A percentile compares a stretch with the other conserved stretches of the same genome.
These are phyloP conservation scores for Rhinocladiella mackenziei DNA, from an alignment of 2,329 filamentous ascomycete genomes.

Conservation along the genomic window DNA sequence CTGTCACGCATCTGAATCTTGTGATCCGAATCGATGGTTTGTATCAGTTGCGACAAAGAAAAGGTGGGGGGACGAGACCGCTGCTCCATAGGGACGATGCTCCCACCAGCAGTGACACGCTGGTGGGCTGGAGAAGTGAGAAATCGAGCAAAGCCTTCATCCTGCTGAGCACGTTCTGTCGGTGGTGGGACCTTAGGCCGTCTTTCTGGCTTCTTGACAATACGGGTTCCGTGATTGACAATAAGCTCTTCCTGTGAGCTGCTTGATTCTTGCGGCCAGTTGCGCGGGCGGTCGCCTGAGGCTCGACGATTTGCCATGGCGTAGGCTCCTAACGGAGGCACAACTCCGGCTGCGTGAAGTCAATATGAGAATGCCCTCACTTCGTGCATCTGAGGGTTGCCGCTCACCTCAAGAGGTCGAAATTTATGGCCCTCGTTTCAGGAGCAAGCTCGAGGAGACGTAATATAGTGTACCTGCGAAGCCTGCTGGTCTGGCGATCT, in stretches of 20 bases:
- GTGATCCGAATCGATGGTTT: constrained; percentile 14
- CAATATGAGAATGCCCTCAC: constrained; percentile 4
- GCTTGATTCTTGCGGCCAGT: constrained; percentile 23
- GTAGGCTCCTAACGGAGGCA: constrained; percentile 28
- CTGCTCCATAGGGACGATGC: constrained; percentile 46
- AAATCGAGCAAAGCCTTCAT: constrained; percentile 45
- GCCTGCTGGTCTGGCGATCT: constrained; percentile 18
- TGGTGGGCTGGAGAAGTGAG: constrained; percentile 48
- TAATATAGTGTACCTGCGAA: constrained; percentile 23
- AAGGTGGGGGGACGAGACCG: constrained; percentile 37
- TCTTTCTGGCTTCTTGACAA: constrained; percentile 21
- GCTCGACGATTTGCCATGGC: constrained; percentile 24
- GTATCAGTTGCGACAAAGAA: constrained; percentile 25
- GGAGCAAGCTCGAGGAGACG: constrained; percentile 27
- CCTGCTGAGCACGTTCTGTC: constrained; percentile 33
- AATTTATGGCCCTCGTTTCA: constrained; percentile 14
- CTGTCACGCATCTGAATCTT: constrained; percentile 22
- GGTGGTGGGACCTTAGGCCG: constrained; percentile 37
- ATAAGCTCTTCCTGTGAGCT: constrained; percentile 24
- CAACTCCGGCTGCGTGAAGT: constrained; percentile 27
- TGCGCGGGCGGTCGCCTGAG: constrained; percentile 22
- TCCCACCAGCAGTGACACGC: constrained; percentile 47
- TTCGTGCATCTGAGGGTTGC: neutral
- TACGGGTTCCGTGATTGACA: constrained; percentile 19
- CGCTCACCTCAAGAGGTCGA: constrained; percentile 29